These are phyloP conservation scores for Cladosporium sp. DNA, from an alignment of 2,329 filamentous ascomycete genomes.

Conservation along the genomic window DNA sequence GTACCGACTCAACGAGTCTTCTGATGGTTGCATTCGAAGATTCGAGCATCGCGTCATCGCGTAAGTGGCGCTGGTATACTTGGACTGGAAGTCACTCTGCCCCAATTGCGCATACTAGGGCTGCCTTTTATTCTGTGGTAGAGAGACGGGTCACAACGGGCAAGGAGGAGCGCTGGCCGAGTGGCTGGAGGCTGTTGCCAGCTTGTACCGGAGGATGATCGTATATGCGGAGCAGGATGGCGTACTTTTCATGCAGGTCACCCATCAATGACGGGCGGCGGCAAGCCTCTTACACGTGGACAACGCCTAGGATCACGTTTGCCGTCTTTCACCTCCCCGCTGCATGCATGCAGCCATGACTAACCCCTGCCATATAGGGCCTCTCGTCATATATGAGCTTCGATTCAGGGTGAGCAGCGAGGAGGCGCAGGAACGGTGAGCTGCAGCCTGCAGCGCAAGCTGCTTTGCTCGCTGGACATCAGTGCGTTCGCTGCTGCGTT, in stretches of 20 bases:
- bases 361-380: slow-evolving; percentile 8
- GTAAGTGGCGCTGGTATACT: background rate
- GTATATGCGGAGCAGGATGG: slow-evolving; percentile 12
- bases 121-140: background rate
- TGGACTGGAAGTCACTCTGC: background rate
- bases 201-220: slow-evolving; percentile 4
- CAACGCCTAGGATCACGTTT: slow-evolving; percentile 11
- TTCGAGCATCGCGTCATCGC: slow-evolving; percentile 1
- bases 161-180: background rate
- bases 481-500: background rate
- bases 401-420: background rate
- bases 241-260: slow-evolving; percentile 14
- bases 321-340: slow-evolving; percentile 4
- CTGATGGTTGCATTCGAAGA: slow-evolving; percentile 2
- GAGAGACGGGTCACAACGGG: background rate
- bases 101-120: background rate
- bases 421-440: slow-evolving; percentile 9
- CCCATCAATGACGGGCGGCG: slow-evolving; percentile 9
- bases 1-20: background rate
- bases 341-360: slow-evolving; percentile 13
- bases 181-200: background rate
- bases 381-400: slow-evolving; percentile 4
- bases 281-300: slow-evolving; percentile 15
- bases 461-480: background rate
- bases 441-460: slow-evolving; percentile 1